Evolutionary conservation across 2,329 filamentous ascomycete genomes (phyloP).

Genomic region (Scedosporium dehoogii): DNA sequence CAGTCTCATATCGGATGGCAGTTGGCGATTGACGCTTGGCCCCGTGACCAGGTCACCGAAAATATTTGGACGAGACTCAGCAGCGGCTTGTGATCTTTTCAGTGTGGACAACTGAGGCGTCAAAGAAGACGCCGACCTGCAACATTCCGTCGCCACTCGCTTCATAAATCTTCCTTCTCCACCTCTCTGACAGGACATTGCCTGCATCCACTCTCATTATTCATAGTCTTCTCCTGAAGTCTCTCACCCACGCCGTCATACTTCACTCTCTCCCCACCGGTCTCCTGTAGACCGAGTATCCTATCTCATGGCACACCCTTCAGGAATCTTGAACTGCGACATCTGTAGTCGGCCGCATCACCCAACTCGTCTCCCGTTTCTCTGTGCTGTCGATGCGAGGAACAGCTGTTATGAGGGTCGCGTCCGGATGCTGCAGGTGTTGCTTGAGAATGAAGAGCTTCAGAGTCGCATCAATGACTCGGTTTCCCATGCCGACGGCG

Average conservation of each 20-base stretch:
- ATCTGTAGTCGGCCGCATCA: slow-evolving; percentile 52
- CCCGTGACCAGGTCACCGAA: not conserved
- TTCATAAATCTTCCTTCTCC: no score
- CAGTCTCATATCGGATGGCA: no score
- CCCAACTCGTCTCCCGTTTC: slow-evolving; percentile 48
- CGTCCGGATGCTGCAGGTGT: slow-evolving; percentile 45
- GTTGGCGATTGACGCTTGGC: not conserved
- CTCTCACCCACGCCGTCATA: no score
- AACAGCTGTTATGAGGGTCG: slow-evolving; percentile 58
- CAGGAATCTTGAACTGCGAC: slow-evolving; percentile 53
- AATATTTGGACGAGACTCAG: not conserved
- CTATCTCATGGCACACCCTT: not conserved
- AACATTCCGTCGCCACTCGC: no score
- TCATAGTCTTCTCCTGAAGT: no score
- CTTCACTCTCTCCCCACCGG: no score
- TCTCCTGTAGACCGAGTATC: not conserved
- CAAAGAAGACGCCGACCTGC: no score
- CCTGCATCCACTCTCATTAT: no score
- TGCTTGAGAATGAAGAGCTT: slow-evolving; percentile 53
- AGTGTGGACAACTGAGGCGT: no score
- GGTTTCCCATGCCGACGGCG: slow-evolving; percentile 15
- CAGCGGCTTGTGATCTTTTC: no score
- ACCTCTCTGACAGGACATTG: no score
- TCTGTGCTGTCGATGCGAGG: slow-evolving; percentile 61
- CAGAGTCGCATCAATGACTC: slow-evolving; percentile 37